Base-by-base conservation (phyloP, 2,329 filamentous ascomycete genomes). In the Cordyceps militaris region DNA sequence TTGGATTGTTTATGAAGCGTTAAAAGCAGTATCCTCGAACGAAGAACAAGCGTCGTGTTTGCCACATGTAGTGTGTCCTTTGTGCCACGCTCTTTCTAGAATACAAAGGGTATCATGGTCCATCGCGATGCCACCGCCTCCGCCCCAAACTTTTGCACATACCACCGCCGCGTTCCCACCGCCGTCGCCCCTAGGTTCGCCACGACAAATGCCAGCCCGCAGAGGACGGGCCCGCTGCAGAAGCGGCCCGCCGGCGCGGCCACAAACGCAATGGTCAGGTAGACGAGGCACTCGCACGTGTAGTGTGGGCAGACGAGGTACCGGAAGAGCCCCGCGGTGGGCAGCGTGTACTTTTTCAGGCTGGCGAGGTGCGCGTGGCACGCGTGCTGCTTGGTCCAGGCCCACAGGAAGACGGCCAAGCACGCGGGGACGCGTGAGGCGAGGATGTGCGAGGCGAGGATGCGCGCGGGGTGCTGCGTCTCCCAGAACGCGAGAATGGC, bases 241-340 rank as follows among this genome's bases (percentile, higher is more conserved):
- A 81, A 62, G 32, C 76, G 72, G 11, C 85, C 87, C 8, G 73
- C 66, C 0, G 92, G 91, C 1, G 92, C 91, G 30, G 86, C 85
- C 40, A 88, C 70, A 47, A 94, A 73, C 3, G 90, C 82, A 62
- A 99, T 73, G n/a, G 87, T 81, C 21, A 91, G 68, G 69, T 99
- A 97, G 59, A 97, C 83, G 42, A 88, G 69, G 67, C 89, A 92
- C 74, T 97, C 94, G 66, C 87, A 90, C 3, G 88, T 88, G 71
- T 97, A 99, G 73, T 99, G 94, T 19, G 94, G 91, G 65, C 89
- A 95, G 40, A 97, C 73, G 23, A 95, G 71, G 58, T 79, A 76
- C 46, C 77, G 76, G 71, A 97, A 99, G 58, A 88, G 73, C 3
- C 86, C 85, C 60, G 87, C 80, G 2, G 80, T 75, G 0, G 93